These are phyloP conservation scores for Dalbergia cochinchinensis DNA, from an alignment of 306 rosid genomes.

Conservation along the genomic window DNA sequence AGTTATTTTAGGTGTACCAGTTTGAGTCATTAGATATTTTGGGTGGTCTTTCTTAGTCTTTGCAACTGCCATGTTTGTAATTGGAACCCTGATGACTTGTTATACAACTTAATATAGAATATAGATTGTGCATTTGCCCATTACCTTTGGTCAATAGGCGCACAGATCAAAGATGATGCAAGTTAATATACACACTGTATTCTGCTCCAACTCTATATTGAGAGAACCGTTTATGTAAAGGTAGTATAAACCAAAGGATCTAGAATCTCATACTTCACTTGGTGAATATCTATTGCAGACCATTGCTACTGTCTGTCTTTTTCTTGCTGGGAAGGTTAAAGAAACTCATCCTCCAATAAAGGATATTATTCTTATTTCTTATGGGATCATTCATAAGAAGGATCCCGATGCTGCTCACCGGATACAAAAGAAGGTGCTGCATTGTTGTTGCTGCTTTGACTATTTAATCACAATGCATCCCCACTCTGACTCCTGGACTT, in stretches of 20 bases:
- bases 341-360: slow-evolving; percentile 96
- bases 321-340: slow-evolving; percentile 98
- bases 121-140: neutral
- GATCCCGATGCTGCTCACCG: slow-evolving; percentile 88
- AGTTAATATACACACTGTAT: neutral
- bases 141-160: neutral
- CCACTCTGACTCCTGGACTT: slow-evolving; percentile 38
- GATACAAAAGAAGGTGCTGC: slow-evolving; percentile 90
- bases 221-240: neutral
- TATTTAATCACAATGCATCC: slow-evolving; percentile 40
- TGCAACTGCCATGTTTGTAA: neutral
- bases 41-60: neutral
- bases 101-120: neutral
- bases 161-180: neutral
- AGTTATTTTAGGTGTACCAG: neutral
- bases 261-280: slow-evolving; percentile 34
- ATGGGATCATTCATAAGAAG: slow-evolving; percentile 90
- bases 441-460: slow-evolving; percentile 44
- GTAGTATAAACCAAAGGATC: neutral
- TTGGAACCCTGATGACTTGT: too few relatives aligned
- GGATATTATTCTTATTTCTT: slow-evolving; percentile 94
- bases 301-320: slow-evolving; percentile 93
- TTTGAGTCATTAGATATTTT: neutral
- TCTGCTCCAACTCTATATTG: neutral
- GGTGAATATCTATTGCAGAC: slow-evolving; percentile 70